Evolutionary conservation across 1,139 yeast genomes (phyloP).

Genomic region (Magnusiomyces ingens): DNA sequence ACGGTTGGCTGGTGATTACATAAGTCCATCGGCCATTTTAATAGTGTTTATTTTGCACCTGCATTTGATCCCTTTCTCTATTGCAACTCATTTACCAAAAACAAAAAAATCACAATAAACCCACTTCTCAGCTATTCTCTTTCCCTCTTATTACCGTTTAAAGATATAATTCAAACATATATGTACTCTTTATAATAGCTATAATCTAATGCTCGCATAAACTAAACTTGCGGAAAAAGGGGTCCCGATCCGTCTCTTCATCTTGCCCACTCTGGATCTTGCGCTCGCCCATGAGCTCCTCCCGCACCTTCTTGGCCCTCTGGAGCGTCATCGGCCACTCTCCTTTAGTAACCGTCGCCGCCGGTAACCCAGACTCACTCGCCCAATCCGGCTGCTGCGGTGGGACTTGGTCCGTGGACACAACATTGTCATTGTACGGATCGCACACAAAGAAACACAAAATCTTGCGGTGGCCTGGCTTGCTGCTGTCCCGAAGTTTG

Average conservation of each 20-base stretch:
- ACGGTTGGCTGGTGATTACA: too few relatives aligned
- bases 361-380: constrained; percentile 24
- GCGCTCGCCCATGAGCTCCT: constrained; percentile 37
- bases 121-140: too few relatives aligned
- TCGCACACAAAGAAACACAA: constrained; percentile 40
- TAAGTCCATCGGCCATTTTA: too few relatives aligned
- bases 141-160: too few relatives aligned
- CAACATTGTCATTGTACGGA: constrained; percentile 34
- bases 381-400: constrained; percentile 42
- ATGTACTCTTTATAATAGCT: background rate
- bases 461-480: constrained; percentile 39
- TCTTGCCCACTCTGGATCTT: background rate
- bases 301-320: constrained; percentile 31
- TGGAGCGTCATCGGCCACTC: constrained; percentile 28
- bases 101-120: too few relatives aligned
- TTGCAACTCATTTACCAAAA: too few relatives aligned
- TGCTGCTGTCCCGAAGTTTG: constrained; percentile 35
- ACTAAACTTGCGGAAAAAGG: constrained; percentile 26
- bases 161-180: too few relatives aligned
- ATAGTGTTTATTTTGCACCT: too few relatives aligned
- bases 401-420: constrained; percentile 36
- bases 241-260: constrained; percentile 17
- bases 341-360: constrained; percentile 11
- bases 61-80: too few relatives aligned
- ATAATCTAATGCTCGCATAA: constrained; percentile 33